A percentile compares a stretch with the other conserved stretches of the same genome.
These are phyloP conservation scores for Aspergillus asperescens DNA, from an alignment of 495 filamentous ascomycete species.

Conservation along the genomic window DNA sequence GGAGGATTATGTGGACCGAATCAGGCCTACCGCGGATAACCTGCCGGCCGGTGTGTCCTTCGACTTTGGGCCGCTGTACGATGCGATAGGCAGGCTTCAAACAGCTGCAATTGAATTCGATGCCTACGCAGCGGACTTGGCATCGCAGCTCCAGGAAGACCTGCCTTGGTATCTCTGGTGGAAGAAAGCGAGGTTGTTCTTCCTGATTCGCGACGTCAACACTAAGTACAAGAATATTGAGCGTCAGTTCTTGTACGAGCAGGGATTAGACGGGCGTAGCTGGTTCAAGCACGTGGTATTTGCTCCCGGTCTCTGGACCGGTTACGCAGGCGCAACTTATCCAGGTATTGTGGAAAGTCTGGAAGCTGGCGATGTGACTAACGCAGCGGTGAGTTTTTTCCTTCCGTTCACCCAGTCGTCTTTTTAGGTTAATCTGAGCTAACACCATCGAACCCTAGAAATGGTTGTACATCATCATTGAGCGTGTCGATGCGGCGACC, in stretches of 20 bases:
- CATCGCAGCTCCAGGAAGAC: slow-evolving; percentile 43
- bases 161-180: slow-evolving; percentile 78
- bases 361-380: slow-evolving; percentile 46
- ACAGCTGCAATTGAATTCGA: slow-evolving; percentile 48
- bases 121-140: slow-evolving; percentile 46
- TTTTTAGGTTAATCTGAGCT: neutral
- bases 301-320: slow-evolving; percentile 78
- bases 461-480: slow-evolving; percentile 43
- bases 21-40: slow-evolving; percentile 43
- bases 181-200: slow-evolving; percentile 57
- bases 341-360: slow-evolving; percentile 58
- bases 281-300: slow-evolving; percentile 72
- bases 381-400: slow-evolving; percentile 36
- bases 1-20: slow-evolving; percentile 46
- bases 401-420: neutral
- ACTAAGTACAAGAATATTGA: slow-evolving; percentile 59
- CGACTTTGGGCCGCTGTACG: slow-evolving; percentile 44
- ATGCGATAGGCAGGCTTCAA: slow-evolving; percentile 45
- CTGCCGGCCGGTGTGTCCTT: slow-evolving; percentile 25
- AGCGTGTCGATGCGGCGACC: slow-evolving; percentile 35
- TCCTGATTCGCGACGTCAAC: slow-evolving; percentile 49
- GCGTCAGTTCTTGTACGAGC: slow-evolving; percentile 53
- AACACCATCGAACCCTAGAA: slow-evolving; percentile 27
- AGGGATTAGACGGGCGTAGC: slow-evolving; percentile 52
- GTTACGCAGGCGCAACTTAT: slow-evolving; percentile 72